These are phyloP conservation scores for Musa itinerans DNA, from an alignment of 176 grass and related monocot genomes.

Conservation along the genomic window DNA sequence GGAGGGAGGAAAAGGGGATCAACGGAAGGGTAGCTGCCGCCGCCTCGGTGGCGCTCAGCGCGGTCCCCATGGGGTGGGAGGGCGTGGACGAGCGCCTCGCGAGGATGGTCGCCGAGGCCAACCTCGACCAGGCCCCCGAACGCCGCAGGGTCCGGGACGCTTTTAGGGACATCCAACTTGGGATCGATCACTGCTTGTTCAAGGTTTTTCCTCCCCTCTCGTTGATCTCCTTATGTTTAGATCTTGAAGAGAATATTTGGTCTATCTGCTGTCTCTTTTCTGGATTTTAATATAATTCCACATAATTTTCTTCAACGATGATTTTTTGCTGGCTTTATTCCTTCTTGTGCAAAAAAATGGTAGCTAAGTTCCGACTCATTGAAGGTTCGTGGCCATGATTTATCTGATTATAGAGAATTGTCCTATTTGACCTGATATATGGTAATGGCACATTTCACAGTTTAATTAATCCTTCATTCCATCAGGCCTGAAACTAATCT, in stretches of 20 bases:
- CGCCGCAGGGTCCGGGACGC: slow-evolving; percentile 66
- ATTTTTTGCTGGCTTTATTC: too few species aligned
- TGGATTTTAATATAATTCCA: neutral
- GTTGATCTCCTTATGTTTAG: neutral
- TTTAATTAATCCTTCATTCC: too few species aligned
- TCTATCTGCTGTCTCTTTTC: neutral
- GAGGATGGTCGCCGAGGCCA: slow-evolving; percentile 43
- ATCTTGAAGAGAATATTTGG: neutral
- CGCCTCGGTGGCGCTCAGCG: neutral
- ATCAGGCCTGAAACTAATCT: too few species aligned
- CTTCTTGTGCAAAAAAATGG: too few species aligned
- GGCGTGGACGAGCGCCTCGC: slow-evolving; percentile 59
- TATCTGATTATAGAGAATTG: too few species aligned
- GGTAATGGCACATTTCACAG: too few species aligned
- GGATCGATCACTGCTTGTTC: slow-evolving; percentile 86
- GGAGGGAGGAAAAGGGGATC: neutral
- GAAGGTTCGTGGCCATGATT: too few species aligned
- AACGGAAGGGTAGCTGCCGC: neutral
- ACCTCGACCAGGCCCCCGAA: slow-evolving; percentile 62
- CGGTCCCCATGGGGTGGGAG: slow-evolving; percentile 12
- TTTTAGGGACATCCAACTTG: slow-evolving; percentile 72
- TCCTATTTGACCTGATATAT: too few species aligned
- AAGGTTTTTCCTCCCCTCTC: slow-evolving; percentile 32
- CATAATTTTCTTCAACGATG: too few species aligned
- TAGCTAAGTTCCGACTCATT: too few species aligned